These are phyloP conservation scores for Globisporangium carolinianum DNA, from an alignment of 352 stramenopile genomes.

Conservation along the genomic window DNA sequence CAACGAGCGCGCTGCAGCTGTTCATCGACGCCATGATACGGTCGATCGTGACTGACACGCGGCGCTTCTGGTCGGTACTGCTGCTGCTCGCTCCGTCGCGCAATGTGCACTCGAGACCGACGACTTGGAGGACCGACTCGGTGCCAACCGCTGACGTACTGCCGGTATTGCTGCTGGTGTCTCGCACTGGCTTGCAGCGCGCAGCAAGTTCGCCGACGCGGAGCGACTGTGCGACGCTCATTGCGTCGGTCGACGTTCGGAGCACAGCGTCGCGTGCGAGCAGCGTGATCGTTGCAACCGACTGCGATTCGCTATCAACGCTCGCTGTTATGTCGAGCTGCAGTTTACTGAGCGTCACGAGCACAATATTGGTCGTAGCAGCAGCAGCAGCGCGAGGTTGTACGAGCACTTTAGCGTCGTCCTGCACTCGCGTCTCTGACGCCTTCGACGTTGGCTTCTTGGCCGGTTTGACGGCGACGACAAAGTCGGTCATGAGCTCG, in stretches of 20 bases:
- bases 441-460: not conserved
- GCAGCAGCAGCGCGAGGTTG: no score
- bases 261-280: slow-evolving; percentile 9
- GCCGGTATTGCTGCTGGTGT: not conserved
- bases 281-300: not conserved
- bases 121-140: slow-evolving; percentile 6
- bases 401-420: no score
- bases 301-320: not conserved
- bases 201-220: slow-evolving; percentile 6
- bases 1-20: slow-evolving; percentile 2
- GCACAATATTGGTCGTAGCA: slow-evolving; percentile 3
- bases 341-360: slow-evolving; percentile 30
- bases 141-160: not conserved
- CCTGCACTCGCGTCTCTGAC: no score
- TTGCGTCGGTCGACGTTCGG: slow-evolving; percentile 1
- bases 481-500: slow-evolving; percentile 8
- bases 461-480: slow-evolving; percentile 3
- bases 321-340: slow-evolving; percentile 14
- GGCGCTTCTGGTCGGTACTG: not conserved
- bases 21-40: not conserved
- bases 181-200: not conserved
- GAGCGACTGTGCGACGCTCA: not conserved
- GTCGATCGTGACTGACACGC: not conserved
- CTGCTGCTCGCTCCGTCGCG: not conserved
- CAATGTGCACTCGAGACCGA: slow-evolving; percentile 2